phyloP scores from a whole-genome alignment of 2,329 filamentous ascomycete genomes.

The Verticillium zaregamsianum region DNA sequence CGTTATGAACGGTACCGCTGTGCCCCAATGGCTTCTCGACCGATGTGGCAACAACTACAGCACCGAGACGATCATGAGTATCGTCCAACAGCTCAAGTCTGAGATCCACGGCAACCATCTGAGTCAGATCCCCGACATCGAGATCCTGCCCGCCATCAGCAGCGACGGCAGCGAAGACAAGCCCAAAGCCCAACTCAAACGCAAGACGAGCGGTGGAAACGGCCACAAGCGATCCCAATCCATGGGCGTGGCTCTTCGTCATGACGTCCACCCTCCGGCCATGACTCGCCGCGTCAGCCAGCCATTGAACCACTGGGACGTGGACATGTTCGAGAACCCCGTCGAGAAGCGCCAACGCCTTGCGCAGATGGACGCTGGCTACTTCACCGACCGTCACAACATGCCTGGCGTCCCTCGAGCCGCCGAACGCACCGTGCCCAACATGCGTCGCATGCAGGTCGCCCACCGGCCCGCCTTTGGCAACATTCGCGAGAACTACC shows the following conservation, averaged over 20 bases:
- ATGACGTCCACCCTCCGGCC: conserved; percentile 13
- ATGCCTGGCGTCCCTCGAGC: not conserved
- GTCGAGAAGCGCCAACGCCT: conserved; percentile 23
- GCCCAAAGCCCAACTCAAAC: conserved; percentile 19
- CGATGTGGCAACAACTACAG: conserved; percentile 42
- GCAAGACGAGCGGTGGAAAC: conserved; percentile 15
- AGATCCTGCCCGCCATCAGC: conserved; percentile 52
- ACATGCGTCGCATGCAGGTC: conserved; percentile 8
- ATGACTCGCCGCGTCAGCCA: conserved; percentile 23
- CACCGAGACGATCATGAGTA: conserved; percentile 40
- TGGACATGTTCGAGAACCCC: conserved; percentile 13
- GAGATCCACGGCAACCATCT: conserved; percentile 39
- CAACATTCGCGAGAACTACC: conserved; percentile 27
- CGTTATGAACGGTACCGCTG: conserved; percentile 32
- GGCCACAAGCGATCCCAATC: conserved; percentile 30
- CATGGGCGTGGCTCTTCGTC: conserved; percentile 20
- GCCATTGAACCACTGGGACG: conserved; percentile 13
- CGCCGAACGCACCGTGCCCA: not conserved
- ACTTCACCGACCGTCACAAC: conserved; percentile 15
- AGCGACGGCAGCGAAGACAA: conserved; percentile 25
- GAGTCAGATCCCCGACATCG: conserved; percentile 51
- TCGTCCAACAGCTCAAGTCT: conserved; percentile 39
- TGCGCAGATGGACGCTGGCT: conserved; percentile 13
- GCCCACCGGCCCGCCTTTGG: conserved; percentile 26
- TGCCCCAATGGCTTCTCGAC: conserved; percentile 45